Base-by-base conservation (phyloP, 2,329 filamentous ascomycete species). In the Hypoxylon rubiginosum region DNA sequence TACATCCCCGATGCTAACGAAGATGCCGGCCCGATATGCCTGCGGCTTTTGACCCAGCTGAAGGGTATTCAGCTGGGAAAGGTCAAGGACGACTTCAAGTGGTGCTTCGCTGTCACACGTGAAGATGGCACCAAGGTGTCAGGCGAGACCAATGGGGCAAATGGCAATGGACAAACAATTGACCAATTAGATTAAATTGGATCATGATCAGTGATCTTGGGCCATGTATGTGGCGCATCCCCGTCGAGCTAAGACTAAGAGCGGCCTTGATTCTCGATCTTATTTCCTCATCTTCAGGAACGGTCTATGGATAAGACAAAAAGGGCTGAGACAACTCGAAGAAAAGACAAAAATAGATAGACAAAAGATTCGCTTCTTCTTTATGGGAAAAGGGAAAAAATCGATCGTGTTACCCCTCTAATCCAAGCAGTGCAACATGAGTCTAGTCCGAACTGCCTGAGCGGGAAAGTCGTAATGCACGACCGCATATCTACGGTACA, bases 31-130 rank as follows among this genome's bases (percentile, higher is more conserved):
- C 88, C 91, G 32, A 82, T 91, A 17, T 94, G 90, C 78, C 76
- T 89, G 26, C 90, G 91, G 81, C 84, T 98, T 41, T 81, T 97
- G 62, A 83, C 84, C 24, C 90, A 91, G 58, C 84, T 98, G 58
- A 92, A 97, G 82, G 93, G 89, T 0, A 94, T 98, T 66, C 95
- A 98, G 83, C 85, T 88, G 39, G 94, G 94, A 28, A 92, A 91
- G 79, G 82, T 91, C 45, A 83, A 91, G 77, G 95, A 98, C 77
- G 81, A 83, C 61, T 92, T 94, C 75, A 89, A 88, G 3, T 97
- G 94, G 94, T 86, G 87, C 51, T 76, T 80, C 54, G 73, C 77
- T 7, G 82, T 90, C 7, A 75, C 73, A 7, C 81, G 80, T 54
- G 79, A 78, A 58, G 85, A 89, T 66, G 78, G 79, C 6, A 75